Evolutionary conservation across 371 early-diverging fungal species (phyloP), one percentile per base, ranked within the genome.

Genomic region (Apophysomyces trapeziformis): DNA sequence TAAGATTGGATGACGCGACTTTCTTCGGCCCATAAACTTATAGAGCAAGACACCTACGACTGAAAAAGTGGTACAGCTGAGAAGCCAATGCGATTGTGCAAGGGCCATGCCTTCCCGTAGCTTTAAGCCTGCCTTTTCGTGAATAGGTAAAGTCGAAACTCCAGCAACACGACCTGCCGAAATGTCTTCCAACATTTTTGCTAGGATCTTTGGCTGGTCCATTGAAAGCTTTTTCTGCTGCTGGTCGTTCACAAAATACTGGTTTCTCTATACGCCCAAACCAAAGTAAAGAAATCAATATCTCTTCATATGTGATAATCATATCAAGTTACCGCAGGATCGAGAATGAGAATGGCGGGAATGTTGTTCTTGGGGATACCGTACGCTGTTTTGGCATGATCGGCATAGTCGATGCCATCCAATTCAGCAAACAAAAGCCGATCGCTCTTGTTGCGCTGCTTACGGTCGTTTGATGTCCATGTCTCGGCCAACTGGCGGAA

Each of bases 391-490:
- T 61, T 39, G 32, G 67, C 67, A 67, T 68, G 71, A 26, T 70
- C 69, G 5, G 66, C 60, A 67, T 66, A 74, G 7, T 60, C 64
- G 32, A 32, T 36, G 1, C 59, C 67, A 58, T 74, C 71, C 7
- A 71, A 37, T n/a, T 63, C 58, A 9, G 65, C 71, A 70, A 74
- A 74, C 45, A 74, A n/a, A n/a, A 68, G 56, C 26, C 65, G 66
- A 6, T 67, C 62, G 5, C 43, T 54, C 39, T 60, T 58, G 37
- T 60, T 64, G 21, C 67, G 66, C 26, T 64, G 61, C 32, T 61
- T 68, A 6, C 43, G 36, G 26, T 9, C n/a, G 32, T 7, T 4
- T 9, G 13, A 35, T 21, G 18, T 41, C 32, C 63, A 26, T 37
- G 37, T 54, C 43, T 56, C 63, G 4, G 61, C 67, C 13, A 67